Conservation (phyloP, 495 filamentous ascomycete species). For the Annulohypoxylon bovei region DNA sequence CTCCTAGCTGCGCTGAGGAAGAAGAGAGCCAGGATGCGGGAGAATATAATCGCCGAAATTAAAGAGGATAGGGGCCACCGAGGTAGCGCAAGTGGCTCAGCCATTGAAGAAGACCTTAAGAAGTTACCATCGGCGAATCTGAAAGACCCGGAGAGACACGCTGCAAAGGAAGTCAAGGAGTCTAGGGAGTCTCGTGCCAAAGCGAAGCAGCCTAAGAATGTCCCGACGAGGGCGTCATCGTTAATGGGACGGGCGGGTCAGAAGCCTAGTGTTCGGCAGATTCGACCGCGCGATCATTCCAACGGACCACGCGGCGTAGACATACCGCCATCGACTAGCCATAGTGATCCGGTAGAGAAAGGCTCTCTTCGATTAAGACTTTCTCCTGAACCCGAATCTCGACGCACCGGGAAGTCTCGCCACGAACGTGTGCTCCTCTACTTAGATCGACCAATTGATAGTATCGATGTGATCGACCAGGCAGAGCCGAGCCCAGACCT, state of each 20-base stretch:
- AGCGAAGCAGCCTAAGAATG: conserved; percentile 16
- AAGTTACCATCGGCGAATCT: conserved; percentile 22
- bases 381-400: conserved; percentile 22
- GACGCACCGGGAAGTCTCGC: conserved; percentile 21
- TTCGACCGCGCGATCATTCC: conserved; percentile 19
- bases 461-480: conserved; percentile 42
- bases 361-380: conserved; percentile 8
- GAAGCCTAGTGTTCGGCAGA: neutral
- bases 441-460: conserved; percentile 43
- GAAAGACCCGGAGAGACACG: conserved; percentile 27
- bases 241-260: conserved; percentile 10
- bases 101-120: conserved; percentile 12
- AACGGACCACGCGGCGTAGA: conserved; percentile 26
- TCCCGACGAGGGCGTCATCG: conserved; percentile 29
- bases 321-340: conserved; percentile 29
- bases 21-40: conserved; percentile 79
- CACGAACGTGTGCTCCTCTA: conserved; percentile 48
- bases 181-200: conserved; percentile 20
- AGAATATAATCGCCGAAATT: conserved; percentile 72
- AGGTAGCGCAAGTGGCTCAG: neutral
- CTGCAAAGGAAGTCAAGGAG: conserved; percentile 26
- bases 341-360: conserved; percentile 38
- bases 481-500: conserved; percentile 53
- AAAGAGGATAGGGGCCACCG: conserved; percentile 46
- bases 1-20: conserved; percentile 82